Evolutionary conservation across 2,329 filamentous ascomycete species (phyloP).

Genomic region (Neonectria faginata): DNA sequence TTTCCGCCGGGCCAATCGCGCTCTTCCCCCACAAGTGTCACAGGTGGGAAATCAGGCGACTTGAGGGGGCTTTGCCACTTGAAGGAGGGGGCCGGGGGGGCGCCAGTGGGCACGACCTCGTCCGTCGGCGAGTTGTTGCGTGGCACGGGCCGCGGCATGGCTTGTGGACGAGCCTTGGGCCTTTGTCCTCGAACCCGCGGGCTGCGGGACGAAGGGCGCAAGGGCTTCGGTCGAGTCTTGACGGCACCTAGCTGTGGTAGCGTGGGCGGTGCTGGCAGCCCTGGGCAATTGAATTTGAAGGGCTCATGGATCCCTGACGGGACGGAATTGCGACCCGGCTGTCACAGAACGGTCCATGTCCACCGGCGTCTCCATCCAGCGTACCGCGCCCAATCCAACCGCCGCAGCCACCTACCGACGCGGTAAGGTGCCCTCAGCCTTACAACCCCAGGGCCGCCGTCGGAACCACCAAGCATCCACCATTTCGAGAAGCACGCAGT

Average conservation of each 20-base stretch:
- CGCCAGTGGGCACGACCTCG: too few species aligned
- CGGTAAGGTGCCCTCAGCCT: constrained; percentile 35
- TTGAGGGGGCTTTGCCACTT: background rate
- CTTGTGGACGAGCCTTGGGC: constrained; percentile 8
- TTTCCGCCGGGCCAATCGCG: constrained; percentile 15
- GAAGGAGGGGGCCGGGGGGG: too few species aligned
- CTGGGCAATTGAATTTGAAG: background rate
- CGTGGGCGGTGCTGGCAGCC: background rate
- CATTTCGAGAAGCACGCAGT: background rate
- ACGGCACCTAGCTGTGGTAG: background rate
- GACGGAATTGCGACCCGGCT: background rate
- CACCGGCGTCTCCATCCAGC: background rate
- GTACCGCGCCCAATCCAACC: background rate
- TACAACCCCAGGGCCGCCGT: constrained; percentile 23
- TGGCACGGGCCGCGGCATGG: constrained; percentile 13
- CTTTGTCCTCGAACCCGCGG: background rate
- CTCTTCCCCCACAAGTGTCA: background rate
- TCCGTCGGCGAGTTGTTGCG: background rate
- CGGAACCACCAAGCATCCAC: background rate
- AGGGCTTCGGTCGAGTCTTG: too few species aligned
- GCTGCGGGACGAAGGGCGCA: background rate
- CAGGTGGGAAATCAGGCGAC: constrained; percentile 28
- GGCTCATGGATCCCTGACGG: background rate
- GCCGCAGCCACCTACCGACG: background rate
- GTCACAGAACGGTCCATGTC: background rate